Evolutionary conservation across 257 asterid genomes (phyloP).

Genomic region (Przewalskia tangutica): DNA sequence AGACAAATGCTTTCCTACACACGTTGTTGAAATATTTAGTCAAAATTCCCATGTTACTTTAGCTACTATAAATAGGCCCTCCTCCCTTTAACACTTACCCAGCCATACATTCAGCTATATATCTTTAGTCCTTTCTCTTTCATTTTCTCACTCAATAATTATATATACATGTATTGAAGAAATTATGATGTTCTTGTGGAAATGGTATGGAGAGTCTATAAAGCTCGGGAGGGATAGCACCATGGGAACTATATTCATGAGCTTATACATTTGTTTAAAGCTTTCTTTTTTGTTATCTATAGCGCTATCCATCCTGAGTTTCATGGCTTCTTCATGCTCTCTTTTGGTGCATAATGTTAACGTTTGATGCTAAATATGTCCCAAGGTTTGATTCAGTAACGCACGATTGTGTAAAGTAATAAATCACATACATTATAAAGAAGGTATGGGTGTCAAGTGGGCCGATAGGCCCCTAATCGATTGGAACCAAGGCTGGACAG

Average conservation of each 20-base stretch:
- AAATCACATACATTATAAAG: no score
- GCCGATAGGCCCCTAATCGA: no score
- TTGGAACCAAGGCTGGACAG: no score
- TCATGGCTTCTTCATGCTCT: conserved; percentile 30
- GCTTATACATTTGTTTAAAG: background rate
- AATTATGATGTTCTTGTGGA: background rate
- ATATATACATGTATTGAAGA: conserved; percentile 5
- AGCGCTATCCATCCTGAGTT: conserved; percentile 86
- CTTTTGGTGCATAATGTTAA: background rate
- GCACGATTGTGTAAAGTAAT: no score
- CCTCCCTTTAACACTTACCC: conserved; percentile 7
- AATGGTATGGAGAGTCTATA: conserved; percentile 31
- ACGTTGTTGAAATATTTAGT: conserved; percentile 5
- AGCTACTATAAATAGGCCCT: conserved; percentile 36
- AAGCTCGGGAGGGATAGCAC: conserved; percentile 92
- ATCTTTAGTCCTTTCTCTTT: background rate
- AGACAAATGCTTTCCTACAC: background rate
- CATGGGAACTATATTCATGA: conserved; percentile 3
- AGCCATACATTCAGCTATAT: background rate
- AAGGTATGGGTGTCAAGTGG: no score
- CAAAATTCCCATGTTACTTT: conserved; percentile 21
- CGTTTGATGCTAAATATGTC: background rate
- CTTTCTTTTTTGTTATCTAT: background rate
- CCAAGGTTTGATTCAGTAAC: no score
- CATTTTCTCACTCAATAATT: conserved; percentile 3